Evolutionary conservation across 2,329 filamentous ascomycete genomes (phyloP).

Genomic region (Microthyrium microscopicum): DNA sequence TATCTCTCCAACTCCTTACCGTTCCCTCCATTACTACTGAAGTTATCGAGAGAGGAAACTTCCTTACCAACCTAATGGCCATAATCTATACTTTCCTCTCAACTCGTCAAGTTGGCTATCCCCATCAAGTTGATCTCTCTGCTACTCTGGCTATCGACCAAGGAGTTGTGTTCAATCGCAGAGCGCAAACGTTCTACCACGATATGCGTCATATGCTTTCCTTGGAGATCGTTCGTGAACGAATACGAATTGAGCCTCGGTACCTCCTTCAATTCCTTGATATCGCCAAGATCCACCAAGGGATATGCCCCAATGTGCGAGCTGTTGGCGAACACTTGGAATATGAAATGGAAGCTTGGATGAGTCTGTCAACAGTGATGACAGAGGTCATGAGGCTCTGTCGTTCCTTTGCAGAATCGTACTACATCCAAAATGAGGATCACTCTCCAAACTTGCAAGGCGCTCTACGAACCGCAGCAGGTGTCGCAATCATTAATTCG

Average conservation of each 20-base stretch:
- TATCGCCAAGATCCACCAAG: slow-evolving; percentile 87
- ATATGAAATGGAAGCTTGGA: slow-evolving; percentile 97
- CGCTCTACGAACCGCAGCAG: slow-evolving; percentile 59
- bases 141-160: slow-evolving; percentile 86
- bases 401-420: slow-evolving; percentile 74
- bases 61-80: slow-evolving; percentile 84
- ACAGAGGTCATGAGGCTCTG: slow-evolving; percentile 89
- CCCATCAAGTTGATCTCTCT: slow-evolving; percentile 70
- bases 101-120: slow-evolving; percentile 86
- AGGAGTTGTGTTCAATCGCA: slow-evolving; percentile 82
- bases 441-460: slow-evolving; percentile 48
- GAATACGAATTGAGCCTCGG: slow-evolving; percentile 63
- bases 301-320: slow-evolving; percentile 85
- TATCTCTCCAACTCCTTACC: slow-evolving; percentile 90
- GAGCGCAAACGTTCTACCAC: slow-evolving; percentile 95
- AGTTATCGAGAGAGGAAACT: slow-evolving; percentile 87
- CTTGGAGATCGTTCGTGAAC: slow-evolving; percentile 74
- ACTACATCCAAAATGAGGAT: slow-evolving; percentile 50
- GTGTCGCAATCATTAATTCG: slow-evolving; percentile 75
- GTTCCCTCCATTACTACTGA: slow-evolving; percentile 94
- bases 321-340: slow-evolving; percentile 93
- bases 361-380: slow-evolving; percentile 84
- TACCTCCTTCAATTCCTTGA: slow-evolving; percentile 93
- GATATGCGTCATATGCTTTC: slow-evolving; percentile 84
- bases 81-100: slow-evolving; percentile 97